phyloP scores from a whole-genome alignment of 2,329 filamentous ascomycete genomes.

The Aspergillus sp. region DNA sequence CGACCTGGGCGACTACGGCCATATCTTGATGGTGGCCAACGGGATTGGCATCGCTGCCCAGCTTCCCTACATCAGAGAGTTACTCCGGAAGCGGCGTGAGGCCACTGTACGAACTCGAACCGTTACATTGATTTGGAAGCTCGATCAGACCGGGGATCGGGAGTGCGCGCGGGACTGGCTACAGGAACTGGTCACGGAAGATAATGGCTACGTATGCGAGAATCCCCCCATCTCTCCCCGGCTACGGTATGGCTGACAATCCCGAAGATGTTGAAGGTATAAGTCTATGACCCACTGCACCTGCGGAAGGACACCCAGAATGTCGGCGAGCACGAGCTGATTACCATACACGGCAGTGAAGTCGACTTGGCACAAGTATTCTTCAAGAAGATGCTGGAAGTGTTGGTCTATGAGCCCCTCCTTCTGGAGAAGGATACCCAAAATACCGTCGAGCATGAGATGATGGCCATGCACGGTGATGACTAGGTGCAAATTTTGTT shows the following conservation, averaged over 20 bases:
- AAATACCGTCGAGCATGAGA: neutral
- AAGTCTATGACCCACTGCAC: constrained; percentile 4
- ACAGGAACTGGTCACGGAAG: constrained; percentile 17
- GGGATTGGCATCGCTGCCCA: constrained; percentile 36
- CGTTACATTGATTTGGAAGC: constrained; percentile 31
- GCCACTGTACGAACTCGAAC: constrained; percentile 18
- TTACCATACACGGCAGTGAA: constrained; percentile 15
- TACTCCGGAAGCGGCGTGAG: constrained; percentile 28
- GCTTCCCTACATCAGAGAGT: constrained; percentile 35
- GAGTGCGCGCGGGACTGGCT: constrained; percentile 20
- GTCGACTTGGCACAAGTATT: neutral
- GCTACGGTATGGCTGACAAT: neutral
- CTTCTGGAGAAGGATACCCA: neutral
- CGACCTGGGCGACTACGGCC: constrained; percentile 24
- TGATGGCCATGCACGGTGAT: neutral
- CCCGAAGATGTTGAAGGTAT: constrained; percentile 5
- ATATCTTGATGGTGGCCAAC: constrained; percentile 34
- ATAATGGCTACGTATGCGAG: constrained; percentile 17
- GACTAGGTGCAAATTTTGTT: neutral
- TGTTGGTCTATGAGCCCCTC: neutral
- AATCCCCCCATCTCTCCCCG: neutral
- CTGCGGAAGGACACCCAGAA: neutral
- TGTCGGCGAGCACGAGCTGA: constrained; percentile 20
- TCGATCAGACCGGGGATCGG: constrained; percentile 20
- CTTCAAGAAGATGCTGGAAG: neutral